Evolutionary conservation across 805 yeast genomes (phyloP).

Genomic region (Tetrapisispora taiwanensis): DNA sequence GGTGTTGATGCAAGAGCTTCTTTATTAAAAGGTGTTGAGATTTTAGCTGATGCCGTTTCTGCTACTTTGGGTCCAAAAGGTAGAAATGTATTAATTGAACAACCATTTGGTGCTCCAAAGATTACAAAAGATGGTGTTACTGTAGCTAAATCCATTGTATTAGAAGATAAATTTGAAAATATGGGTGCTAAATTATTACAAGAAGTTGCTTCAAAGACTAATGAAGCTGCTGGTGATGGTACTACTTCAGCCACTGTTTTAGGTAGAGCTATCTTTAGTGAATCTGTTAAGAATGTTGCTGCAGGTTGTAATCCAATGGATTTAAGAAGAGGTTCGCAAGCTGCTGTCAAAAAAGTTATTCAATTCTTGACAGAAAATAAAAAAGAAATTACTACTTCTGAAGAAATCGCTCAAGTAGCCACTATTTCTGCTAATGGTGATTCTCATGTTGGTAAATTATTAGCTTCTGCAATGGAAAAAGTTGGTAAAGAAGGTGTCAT

Average conservation of each 20-base stretch:
- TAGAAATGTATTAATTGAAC: conserved; percentile 92
- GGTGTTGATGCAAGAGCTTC: conserved; percentile 98
- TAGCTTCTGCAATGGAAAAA: conserved; percentile 95
- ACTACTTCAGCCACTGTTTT: conserved; percentile 95
- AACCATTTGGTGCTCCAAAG: conserved; percentile 92
- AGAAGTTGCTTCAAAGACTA: conserved; percentile 95
- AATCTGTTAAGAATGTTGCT: conserved; percentile 91
- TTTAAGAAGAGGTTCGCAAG: conserved; percentile 91
- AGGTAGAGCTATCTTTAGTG: conserved; percentile 92
- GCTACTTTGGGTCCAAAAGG: conserved; percentile 98
- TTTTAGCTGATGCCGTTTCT: conserved; percentile 90
- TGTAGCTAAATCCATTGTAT: conserved; percentile 75
- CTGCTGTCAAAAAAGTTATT: conserved; percentile 91
- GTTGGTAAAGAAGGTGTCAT: conserved; percentile 99
- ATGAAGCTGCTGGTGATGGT: conserved; percentile 97
- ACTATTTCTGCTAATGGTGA: conserved; percentile 97
- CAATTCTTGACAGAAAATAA: conserved; percentile 73
- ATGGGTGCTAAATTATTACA: conserved; percentile 91
- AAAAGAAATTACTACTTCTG: conserved; percentile 87
- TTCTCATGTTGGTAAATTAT: conserved; percentile 75
- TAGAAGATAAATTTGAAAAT: conserved; percentile 88
- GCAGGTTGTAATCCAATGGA: conserved; percentile 99
- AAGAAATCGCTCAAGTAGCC: conserved; percentile 96
- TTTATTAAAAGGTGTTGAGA: conserved; percentile 83
- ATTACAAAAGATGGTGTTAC: conserved; percentile 99